Base-by-base conservation (phyloP, 352 stramenopile genomes). In the Phytophthora ramorum region DNA sequence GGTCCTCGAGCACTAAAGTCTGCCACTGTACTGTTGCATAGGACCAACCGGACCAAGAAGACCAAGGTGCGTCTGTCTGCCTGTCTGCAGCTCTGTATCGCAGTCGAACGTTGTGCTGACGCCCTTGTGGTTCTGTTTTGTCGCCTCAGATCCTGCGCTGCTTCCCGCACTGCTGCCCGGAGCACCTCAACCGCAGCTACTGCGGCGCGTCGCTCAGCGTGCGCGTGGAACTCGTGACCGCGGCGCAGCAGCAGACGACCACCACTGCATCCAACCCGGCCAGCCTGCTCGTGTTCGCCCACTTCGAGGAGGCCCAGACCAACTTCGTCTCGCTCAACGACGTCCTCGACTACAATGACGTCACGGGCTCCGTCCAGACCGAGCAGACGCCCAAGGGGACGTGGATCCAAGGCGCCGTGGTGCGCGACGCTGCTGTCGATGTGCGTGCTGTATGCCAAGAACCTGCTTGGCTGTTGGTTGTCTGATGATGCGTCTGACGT, bases 151-250 rank as follows among this genome's bases (percentile, higher is more conserved):
- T 91, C 71, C 41, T 91, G 52, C 78, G 82, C 32, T 91, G 80
- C 69, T 92, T 92, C 57, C 81, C 83, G 17, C 81, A 92, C 56
- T 92, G 83, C 65, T 92, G 81, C 34, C 83, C 83, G 0, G 57
- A 81, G 45, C 83, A 92, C 48, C 56, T 92, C 45, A 78, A 84
- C 40, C 77, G 81, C 26, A 92, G 83, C 65, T 92, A 92, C 64
- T 92, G 83, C 60, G 83, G 83, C 22, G 71, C 83, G 30, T 62
- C 79, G 3, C 58, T 92, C 35, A 68, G 77, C 37, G 73, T 89
- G 19, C 62, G 66, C 17, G 75, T 92, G 22, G 44, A 59, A 16
- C 44, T 67, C 35, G 46, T 61, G 7, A 35, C 78, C 70, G 26
- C 79, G 59, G 10, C 40, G 12, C 66, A 70, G 24, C 66, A 70